Evolutionary conservation across 768 basidiomycete species (phyloP).

Genomic region (Rhodotorula sphaerocarpa): DNA sequence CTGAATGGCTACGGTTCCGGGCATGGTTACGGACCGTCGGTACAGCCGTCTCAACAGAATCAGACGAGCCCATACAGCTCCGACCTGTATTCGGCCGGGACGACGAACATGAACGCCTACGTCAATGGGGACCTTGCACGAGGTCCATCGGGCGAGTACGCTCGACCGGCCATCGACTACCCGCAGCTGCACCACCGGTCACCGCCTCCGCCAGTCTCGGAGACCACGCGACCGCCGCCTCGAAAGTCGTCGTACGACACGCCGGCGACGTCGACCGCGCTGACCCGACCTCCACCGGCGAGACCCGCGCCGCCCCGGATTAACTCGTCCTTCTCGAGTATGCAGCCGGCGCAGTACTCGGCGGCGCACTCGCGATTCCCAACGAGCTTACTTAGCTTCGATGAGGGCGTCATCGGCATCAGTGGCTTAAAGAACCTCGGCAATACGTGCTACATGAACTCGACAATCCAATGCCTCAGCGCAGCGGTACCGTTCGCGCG

Average conservation of each 20-base stretch:
- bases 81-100: background rate
- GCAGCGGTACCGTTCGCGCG: slow-evolving; percentile 86
- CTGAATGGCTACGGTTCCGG: background rate
- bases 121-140: background rate
- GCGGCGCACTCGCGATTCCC: slow-evolving; percentile 22
- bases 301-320: slow-evolving; percentile 29
- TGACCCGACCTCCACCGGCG: slow-evolving; percentile 21
- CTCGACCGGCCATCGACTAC: slow-evolving; percentile 27
- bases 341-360: slow-evolving; percentile 22
- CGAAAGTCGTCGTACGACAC: background rate
- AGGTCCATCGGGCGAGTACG: background rate
- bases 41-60: background rate
- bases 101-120: background rate
- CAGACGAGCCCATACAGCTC: background rate
- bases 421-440: slow-evolving; percentile 85
- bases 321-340: slow-evolving; percentile 30
- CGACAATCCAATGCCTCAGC: slow-evolving; percentile 90
- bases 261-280: background rate
- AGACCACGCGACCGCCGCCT: background rate
- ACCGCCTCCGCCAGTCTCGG: slow-evolving; percentile 1
- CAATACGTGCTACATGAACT: slow-evolving; percentile 99
- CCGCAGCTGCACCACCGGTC: slow-evolving; percentile 14
- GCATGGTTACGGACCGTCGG: background rate
- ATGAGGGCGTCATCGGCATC: slow-evolving; percentile 37
- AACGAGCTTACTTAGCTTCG: slow-evolving; percentile 15